Evolutionary conservation across 106 monocot genomes (phyloP), one percentile per base, ranked within the genome.

Genomic region (Narthecium ossifragum): DNA sequence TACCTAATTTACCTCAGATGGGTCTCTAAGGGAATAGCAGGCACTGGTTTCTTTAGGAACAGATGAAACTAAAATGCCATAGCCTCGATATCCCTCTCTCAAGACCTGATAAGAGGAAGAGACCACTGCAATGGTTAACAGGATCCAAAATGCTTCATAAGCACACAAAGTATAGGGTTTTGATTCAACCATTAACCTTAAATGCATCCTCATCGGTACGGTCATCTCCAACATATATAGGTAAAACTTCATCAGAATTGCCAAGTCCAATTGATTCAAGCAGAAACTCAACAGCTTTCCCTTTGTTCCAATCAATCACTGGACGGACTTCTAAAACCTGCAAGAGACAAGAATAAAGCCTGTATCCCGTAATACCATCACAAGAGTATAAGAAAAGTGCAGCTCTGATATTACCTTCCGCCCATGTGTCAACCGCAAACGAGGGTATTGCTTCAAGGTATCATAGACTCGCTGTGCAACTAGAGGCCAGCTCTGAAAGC

Each of bases 291-390:
- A 76, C 76, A 27, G 76, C 76, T 14, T 70, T 76, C 14, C 76
- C 76, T 58, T 76, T 76, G 34, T 76, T 65, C 76, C 76, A 76
- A 18, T 76, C 70, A 36, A 76, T 70, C 41, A 70, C 64, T n/a
- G 76, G 76, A 20, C 76, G 76, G 55, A 76, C 26, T 59, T 76
- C 76, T 76, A 76, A 76, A 76, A 76, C 76, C 76, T 76, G 59
- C 5, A 37, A 22, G 18, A 39, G 10, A 33, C 9, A 8, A 36
- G 21, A 22, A 9, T 18, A 37, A 25, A 21, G 11, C 4, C 9
- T 4, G 18, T 10, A 36, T 36, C 5, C 10, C 10, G 5, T 10
- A 46, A 46, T 15, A 58, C 58, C n/a, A 33, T 23, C 0, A 25
- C 31, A 18, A 0, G 24, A 37, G 25, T 23, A 17, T 0, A 58